Conservation (phyloP, 2,329 filamentous ascomycete genomes). For the Colletotrichum destructivum region DNA sequence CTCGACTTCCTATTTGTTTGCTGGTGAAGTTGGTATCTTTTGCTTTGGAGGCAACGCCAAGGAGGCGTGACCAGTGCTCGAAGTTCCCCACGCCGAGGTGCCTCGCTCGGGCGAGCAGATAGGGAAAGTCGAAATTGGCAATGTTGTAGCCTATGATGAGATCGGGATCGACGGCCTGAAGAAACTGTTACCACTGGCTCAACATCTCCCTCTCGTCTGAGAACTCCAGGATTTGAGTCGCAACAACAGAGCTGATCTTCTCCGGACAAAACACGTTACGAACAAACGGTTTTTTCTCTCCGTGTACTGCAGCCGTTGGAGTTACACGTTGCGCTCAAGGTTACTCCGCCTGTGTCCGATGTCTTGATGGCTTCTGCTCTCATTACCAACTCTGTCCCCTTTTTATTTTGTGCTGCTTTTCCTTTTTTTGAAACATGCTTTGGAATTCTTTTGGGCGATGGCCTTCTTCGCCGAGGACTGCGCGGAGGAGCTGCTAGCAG, state of each 20-base stretch:
- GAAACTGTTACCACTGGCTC: no score
- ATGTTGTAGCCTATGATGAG: constrained; percentile 99
- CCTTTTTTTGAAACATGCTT: no score
- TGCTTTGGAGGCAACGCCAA: constrained; percentile 77
- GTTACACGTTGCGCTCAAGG: no score
- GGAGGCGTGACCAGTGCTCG: constrained; percentile 89
- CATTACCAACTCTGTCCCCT: no score
- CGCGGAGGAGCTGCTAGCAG: no score
- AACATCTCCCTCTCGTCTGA: no score
- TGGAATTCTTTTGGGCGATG: no score
- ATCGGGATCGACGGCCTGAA: constrained; percentile 89
- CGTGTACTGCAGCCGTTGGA: constrained; percentile 66
- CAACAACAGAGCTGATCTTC: constrained; percentile 92
- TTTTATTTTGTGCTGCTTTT: no score
- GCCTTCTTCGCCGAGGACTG: no score
- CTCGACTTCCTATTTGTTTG: constrained; percentile 98
- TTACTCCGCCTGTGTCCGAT: no score
- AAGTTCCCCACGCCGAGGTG: constrained; percentile 86
- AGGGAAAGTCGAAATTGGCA: constrained; percentile 98
- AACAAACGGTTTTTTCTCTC: constrained; percentile 95
- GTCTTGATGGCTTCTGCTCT: no score
- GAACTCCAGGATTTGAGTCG: no score
- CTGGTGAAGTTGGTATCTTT: constrained; percentile 92
- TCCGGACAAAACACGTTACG: constrained; percentile 97
- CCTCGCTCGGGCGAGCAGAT: constrained; percentile 89